Evolutionary conservation across 208 protist species (phyloP), one percentile per base, ranked within the genome.

Genomic region (Crithidia sp.): DNA sequence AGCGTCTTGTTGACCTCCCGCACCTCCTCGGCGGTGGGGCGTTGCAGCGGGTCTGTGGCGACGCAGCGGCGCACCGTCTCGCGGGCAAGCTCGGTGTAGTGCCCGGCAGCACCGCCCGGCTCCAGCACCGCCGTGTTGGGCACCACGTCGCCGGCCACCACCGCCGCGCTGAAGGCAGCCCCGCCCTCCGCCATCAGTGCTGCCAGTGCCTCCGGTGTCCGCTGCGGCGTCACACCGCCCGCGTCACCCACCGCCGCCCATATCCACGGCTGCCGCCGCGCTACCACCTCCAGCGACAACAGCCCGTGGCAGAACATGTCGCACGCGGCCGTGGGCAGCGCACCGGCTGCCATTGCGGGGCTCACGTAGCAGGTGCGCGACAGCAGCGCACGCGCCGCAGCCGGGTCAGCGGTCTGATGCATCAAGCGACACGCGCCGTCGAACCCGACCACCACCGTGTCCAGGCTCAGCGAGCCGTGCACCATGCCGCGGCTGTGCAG

Each of bases 261-360:
- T 56, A 54, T 67, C 78, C 81, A 86, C 54, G 74, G 60, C 44
- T 57, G 60, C n/a, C 19, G 14, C 52, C 63, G 50, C 41, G 70
- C 78, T 70, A 86, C 58, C 73, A 79, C 73, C 77, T 93, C 85
- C 28, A 93, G 43, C n/a, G 89, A 57, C 58, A 87, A 64, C 17
- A 93, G 74, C 19, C 86, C 88, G 14, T 90, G 65, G 28, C 82
- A 88, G 64, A 81, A 93, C 37, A 93, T 82, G 66, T 95, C 90
- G 6, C 84, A 90, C 55, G 67, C 59, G 1, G 76, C 50, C 16
- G 79, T 87, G 37, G 74, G 74, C 36, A 67, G 71, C 43, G 73
- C 75, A 6, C 88, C 87, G 16, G 60, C 62, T 28, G 85, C 83
- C 58, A 89, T 86, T 52, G 90, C 90, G 2, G 86, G 90, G 53